These are phyloP conservation scores for Fagus crenata DNA, from an alignment of 306 rosid species.

Conservation along the genomic window DNA sequence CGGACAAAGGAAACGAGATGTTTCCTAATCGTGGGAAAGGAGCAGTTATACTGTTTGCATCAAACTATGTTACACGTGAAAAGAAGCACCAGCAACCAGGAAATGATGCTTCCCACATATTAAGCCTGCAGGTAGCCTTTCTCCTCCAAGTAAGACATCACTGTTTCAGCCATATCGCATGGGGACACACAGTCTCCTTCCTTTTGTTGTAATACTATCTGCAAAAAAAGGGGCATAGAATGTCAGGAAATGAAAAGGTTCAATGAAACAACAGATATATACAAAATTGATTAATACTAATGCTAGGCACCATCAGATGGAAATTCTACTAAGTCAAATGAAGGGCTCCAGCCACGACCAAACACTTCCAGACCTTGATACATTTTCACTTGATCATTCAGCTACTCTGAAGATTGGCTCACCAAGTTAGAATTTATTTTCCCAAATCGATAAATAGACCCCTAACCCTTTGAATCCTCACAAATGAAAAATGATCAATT, in stretches of 20 bases:
- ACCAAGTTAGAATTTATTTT: not conserved
- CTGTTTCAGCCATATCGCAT: constrained; percentile 57
- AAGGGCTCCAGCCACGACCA: not conserved
- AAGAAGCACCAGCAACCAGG: constrained; percentile 23
- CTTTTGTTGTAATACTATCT: constrained; percentile 72
- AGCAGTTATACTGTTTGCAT: constrained; percentile 16
- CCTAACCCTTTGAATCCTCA: not conserved
- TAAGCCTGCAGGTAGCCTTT: constrained; percentile 65
- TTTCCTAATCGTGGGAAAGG: constrained; percentile 54
- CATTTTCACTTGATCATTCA: not conserved
- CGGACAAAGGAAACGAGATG: constrained; percentile 61
- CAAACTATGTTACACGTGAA: constrained; percentile 24
- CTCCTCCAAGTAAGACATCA: constrained; percentile 76
- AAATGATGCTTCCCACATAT: constrained; percentile 30
- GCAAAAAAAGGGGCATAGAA: constrained; percentile 33
- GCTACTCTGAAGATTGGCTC: not conserved
- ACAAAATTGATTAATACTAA: constrained; percentile 5
- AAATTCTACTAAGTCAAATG: not conserved
- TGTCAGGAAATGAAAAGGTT: constrained; percentile 5
- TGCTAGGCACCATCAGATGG: constrained; percentile 4
- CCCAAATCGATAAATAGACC: not conserved
- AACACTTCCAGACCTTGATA: not conserved
- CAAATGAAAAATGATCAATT: not conserved
- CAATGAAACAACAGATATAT: constrained; percentile 3
- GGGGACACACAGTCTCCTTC: constrained; percentile 56